These are phyloP conservation scores for Acer negundo DNA, from an alignment of 345 rosid genomes.

Conservation along the genomic window DNA sequence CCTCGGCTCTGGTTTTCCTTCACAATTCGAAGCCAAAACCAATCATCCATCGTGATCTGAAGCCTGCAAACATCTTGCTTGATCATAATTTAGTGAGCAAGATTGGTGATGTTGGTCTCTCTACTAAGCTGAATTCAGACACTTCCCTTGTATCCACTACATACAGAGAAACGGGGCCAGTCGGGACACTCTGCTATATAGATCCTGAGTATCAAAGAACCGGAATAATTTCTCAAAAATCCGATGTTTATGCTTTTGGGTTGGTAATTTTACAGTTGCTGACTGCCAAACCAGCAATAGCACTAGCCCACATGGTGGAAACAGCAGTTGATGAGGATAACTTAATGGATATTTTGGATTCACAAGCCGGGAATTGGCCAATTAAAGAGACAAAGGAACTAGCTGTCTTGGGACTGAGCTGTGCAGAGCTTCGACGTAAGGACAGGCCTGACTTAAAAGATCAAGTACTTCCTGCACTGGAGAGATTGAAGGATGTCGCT, in stretches of 20 bases:
- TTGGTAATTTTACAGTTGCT: constrained; percentile 78
- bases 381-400: constrained; percentile 65
- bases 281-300: constrained; percentile 79
- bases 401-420: constrained; percentile 66
- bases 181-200: constrained; percentile 80
- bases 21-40: constrained; percentile 77
- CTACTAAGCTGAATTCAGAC: constrained; percentile 55
- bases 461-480: constrained; percentile 68
- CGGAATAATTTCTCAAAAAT: constrained; percentile 68
- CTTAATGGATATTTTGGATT: constrained; percentile 57
- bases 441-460: constrained; percentile 70
- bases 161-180: constrained; percentile 62
- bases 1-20: constrained; percentile 77
- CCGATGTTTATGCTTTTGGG: constrained; percentile 87
- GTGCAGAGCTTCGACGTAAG: constrained; percentile 73
- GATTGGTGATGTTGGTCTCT: constrained; percentile 89
- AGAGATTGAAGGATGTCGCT: constrained; percentile 60
- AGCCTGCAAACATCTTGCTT: constrained; percentile 89
- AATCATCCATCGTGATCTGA: constrained; percentile 85
- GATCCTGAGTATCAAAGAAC: constrained; percentile 94
- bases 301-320: constrained; percentile 63
- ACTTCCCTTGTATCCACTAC: constrained; percentile 32
- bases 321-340: constrained; percentile 47
- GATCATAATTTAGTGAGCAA: constrained; percentile 82
- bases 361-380: constrained; percentile 81